Evolutionary conservation across 352 stramenopile genomes (phyloP).

Genomic region (Globisporangium uncinulatum): DNA sequence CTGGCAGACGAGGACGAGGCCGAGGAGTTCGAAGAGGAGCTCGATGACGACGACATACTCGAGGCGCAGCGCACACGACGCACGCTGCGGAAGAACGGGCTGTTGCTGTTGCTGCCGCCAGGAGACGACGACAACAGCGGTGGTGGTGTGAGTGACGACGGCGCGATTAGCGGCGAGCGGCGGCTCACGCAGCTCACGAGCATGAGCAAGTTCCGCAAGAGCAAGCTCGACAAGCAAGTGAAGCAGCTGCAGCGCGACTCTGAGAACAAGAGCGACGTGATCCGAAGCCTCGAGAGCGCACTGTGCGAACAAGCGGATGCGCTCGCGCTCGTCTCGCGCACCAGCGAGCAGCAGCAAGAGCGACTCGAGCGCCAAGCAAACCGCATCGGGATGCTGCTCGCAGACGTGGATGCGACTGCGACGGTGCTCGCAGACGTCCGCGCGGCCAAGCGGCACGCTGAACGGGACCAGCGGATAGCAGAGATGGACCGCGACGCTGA

Average conservation of each 20-base stretch:
- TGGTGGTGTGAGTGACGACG: conserved; percentile 7
- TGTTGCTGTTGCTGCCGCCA: conserved; percentile 7
- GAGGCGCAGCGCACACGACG: conserved; percentile 22
- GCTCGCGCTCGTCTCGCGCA: conserved; percentile 31
- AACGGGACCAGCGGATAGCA: conserved; percentile 24
- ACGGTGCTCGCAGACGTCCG: conserved; percentile 20
- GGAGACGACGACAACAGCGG: conserved; percentile 4
- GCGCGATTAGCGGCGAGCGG: not conserved
- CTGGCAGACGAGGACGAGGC: conserved; percentile 61
- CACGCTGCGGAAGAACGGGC: conserved; percentile 14
- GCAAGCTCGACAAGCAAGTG: conserved; percentile 55
- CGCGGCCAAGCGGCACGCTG: conserved; percentile 12
- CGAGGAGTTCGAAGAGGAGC: conserved; percentile 53
- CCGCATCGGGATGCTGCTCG: conserved; percentile 43
- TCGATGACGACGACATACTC: conserved; percentile 42
- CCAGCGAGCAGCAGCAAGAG: conserved; percentile 33
- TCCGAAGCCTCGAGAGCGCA: conserved; percentile 42
- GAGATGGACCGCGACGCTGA: conserved; percentile 43
- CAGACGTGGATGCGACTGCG: conserved; percentile 38
- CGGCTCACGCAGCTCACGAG: conserved; percentile 28
- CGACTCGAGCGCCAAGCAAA: conserved; percentile 35
- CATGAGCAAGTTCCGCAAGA: conserved; percentile 66
- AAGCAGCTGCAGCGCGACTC: conserved; percentile 54
- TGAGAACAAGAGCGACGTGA: conserved; percentile 33
- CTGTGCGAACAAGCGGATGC: conserved; percentile 53